Conservation (phyloP, 2,329 filamentous ascomycete species). For the Lecanosticta acicola region DNA sequence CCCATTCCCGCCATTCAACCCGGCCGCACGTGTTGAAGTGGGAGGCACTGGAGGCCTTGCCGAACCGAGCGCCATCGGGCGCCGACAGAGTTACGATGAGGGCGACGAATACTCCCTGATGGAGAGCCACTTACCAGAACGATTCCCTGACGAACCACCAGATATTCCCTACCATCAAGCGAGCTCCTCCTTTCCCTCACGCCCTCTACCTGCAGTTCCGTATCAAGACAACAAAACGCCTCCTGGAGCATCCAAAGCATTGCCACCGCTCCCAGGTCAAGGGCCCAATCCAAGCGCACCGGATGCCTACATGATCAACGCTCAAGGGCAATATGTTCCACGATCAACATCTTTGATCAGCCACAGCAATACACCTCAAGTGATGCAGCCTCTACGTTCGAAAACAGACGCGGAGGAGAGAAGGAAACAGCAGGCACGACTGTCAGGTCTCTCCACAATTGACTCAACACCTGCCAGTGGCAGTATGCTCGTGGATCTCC, state of each 20-base stretch:
- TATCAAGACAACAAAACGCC: conserved; percentile 46
- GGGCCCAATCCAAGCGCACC: conserved; percentile 20
- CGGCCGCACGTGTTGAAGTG: conserved; percentile 71
- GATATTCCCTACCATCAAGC: conserved; percentile 94
- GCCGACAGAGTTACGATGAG: conserved; percentile 84
- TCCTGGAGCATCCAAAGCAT: conserved; percentile 14
- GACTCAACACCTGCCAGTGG: conserved; percentile 32
- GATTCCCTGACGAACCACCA: conserved; percentile 56
- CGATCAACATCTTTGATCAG: conserved; percentile 78
- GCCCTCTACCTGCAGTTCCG: conserved; percentile 59
- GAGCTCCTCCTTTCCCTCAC: conserved; percentile 48
- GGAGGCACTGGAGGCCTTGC: conserved; percentile 85
- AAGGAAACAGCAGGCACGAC: conserved; percentile 45
- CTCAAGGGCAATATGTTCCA: conserved; percentile 45
- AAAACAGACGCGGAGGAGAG: conserved; percentile 83
- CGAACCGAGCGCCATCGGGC: conserved; percentile 57
- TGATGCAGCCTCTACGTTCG: conserved; percentile 78
- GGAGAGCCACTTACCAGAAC: conserved; percentile 37
- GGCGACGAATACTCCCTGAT: conserved; percentile 65
- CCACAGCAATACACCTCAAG: conserved; percentile 71
- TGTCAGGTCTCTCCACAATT: conserved; percentile 35
- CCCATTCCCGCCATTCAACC: conserved; percentile 50
- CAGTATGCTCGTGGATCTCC: conserved; percentile 25
- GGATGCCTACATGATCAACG: conserved; percentile 23
- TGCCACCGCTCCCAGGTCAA: conserved; percentile 17